A percentile compares a stretch with the other conserved stretches of the same genome.
Evolutionary conservation across 1,139 yeast species (phyloP).

Genomic region (Geotrichum histeridarum): DNA sequence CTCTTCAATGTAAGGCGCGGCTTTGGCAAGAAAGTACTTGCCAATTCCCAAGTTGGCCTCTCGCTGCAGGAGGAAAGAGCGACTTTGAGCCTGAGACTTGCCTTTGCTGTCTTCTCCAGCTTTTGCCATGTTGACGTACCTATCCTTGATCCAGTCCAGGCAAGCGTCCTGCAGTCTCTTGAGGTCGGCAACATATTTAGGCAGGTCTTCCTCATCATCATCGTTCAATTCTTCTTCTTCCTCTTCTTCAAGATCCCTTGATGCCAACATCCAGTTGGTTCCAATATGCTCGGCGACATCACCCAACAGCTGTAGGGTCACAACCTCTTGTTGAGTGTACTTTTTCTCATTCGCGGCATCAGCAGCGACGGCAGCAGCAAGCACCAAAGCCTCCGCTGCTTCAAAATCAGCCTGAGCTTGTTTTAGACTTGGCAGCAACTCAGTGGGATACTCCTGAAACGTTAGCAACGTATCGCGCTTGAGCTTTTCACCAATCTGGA

Average conservation of each 20-base stretch:
- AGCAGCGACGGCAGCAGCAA: neutral
- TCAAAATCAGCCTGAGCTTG: constrained; percentile 45
- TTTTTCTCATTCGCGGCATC: constrained; percentile 6
- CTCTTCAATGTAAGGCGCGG: constrained; percentile 34
- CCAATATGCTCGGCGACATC: constrained; percentile 54
- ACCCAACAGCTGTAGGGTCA: constrained; percentile 38
- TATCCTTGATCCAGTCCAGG: constrained; percentile 26
- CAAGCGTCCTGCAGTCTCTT: constrained; percentile 17
- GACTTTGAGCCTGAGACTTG: constrained; percentile 20
- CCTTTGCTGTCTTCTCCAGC: constrained; percentile 24
- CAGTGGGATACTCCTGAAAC: constrained; percentile 16
- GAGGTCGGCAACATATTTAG: constrained; percentile 12
- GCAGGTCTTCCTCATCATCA: neutral
- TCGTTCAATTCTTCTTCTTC: constrained; percentile 42
- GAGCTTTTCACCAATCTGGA: constrained; percentile 36
- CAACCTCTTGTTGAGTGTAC: constrained; percentile 24
- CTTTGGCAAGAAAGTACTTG: constrained; percentile 32
- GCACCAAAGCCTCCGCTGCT: constrained; percentile 32
- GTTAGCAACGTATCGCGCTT: constrained; percentile 17
- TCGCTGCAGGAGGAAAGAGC: constrained; percentile 16
- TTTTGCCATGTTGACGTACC: constrained; percentile 26
- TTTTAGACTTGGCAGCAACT: constrained; percentile 35
- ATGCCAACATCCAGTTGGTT: constrained; percentile 45
- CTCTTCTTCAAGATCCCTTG: constrained; percentile 59
- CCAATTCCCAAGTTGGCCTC: constrained; percentile 37